These are phyloP conservation scores for Peribolospora kevripleyi DNA, from an alignment of 768 basidiomycete genomes.

Conservation along the genomic window DNA sequence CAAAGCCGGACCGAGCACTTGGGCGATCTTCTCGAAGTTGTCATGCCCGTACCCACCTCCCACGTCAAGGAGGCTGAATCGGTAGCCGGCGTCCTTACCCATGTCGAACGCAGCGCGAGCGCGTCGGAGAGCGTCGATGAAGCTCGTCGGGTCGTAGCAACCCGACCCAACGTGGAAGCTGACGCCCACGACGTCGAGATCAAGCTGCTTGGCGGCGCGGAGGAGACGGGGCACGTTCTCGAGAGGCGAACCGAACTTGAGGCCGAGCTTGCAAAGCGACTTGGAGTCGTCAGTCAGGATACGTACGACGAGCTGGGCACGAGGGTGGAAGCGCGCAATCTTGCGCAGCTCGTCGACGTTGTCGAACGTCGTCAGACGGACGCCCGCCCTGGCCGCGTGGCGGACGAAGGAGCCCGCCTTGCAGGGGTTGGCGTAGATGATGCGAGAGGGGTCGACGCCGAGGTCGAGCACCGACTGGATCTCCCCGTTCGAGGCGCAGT, in stretches of 20 bases:
- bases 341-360: slow-evolving; percentile 91
- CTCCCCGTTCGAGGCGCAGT: slow-evolving; percentile 88
- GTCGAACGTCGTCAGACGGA: slow-evolving; percentile 93
- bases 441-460: slow-evolving; percentile 41
- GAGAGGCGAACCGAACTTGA: slow-evolving; percentile 89
- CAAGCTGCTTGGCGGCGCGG: slow-evolving; percentile 47
- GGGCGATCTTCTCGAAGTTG: slow-evolving; percentile 56
- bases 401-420: slow-evolving; percentile 86
- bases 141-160: slow-evolving; percentile 75
- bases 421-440: slow-evolving; percentile 98
- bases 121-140: slow-evolving; percentile 65
- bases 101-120: slow-evolving; percentile 68
- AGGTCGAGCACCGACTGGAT: slow-evolving; percentile 54
- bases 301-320: slow-evolving; percentile 67
- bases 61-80: slow-evolving; percentile 64
- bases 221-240: slow-evolving; percentile 54
- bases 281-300: slow-evolving; percentile 97
- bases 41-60: slow-evolving; percentile 89
- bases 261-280: slow-evolving; percentile 70
- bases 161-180: slow-evolving; percentile 97
- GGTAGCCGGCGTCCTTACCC: slow-evolving; percentile 54
- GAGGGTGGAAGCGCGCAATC: slow-evolving; percentile 52
- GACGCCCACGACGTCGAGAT: slow-evolving; percentile 70
- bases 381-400: slow-evolving; percentile 48
- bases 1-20: slow-evolving; percentile 43